Base-by-base conservation (phyloP, 148 eudicot genomes). In the Simmondsia chinensis region DNA sequence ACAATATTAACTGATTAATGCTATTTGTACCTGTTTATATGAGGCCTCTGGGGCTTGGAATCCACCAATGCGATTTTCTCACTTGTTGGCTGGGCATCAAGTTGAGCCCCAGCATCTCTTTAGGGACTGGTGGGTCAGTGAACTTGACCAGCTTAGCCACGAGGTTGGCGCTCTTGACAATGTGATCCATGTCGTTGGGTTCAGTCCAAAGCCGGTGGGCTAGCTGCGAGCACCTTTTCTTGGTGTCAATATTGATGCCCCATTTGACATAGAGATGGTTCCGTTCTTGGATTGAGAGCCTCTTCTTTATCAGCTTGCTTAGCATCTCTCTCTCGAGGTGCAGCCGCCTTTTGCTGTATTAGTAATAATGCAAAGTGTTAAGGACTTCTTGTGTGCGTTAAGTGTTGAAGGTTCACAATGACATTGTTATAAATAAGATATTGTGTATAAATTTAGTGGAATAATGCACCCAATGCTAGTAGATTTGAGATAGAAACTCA, bases 101-200 rank as follows among this genome's bases (percentile, higher is more conserved):
- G 43, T 86, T 77, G 11, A 93, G 80, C 28, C 82, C 86, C 6
- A 86, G 75, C 72, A 82, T 76, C 59, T 86, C 99, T 50, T 79
- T 93, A 4, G 87, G 77, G 42, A 71, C 68, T 38, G 72, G 76
- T 14, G 68, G 71, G 23, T 77, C 69, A 1, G 55, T 43, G 19
- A 86, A 69, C 20, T 74, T 76, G 39, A 74, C 66, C 40, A 86
- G 40, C 60, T 65, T 86, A 16, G 91, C 99, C 17, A 93, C 78
- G 9, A 86, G 33, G 24, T 63, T 40, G 40, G 96, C 87, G 41
- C 99, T 86, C 20, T 82, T 80, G 20, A 58, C 44, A 43, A 93
- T 64, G 65, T 80, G 87, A 48, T 79, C 73, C 65, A 77, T 60
- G 42, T 80, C 84, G 19, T 52, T 54, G 6, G 64, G 50, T 20